Evolutionary conservation across 1,139 yeast genomes (phyloP).

Genomic region (Fermentozyma sake): DNA sequence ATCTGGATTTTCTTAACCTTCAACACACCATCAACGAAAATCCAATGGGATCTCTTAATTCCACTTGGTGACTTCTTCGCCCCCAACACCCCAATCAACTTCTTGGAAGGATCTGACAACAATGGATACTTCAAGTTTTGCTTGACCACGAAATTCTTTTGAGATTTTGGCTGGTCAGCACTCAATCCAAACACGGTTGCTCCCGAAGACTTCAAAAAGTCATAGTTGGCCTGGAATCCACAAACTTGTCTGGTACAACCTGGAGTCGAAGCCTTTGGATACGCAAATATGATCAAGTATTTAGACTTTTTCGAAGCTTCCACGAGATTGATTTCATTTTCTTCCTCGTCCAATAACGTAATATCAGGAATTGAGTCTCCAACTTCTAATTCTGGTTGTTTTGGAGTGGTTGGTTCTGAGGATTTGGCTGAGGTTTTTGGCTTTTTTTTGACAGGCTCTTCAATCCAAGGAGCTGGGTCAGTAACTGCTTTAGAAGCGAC

Average conservation of each 20-base stretch:
- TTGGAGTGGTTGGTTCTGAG: slow-evolving; percentile 10
- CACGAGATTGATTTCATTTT: slow-evolving; percentile 47
- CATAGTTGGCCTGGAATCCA: slow-evolving; percentile 72
- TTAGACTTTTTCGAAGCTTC: slow-evolving; percentile 45
- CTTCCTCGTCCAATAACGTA: slow-evolving; percentile 62
- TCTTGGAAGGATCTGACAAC: slow-evolving; percentile 69
- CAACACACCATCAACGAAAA: slow-evolving; percentile 74
- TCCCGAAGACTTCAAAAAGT: slow-evolving; percentile 49
- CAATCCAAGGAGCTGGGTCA: slow-evolving; percentile 7
- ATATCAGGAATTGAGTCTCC: slow-evolving; percentile 74
- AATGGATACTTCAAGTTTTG: slow-evolving; percentile 70
- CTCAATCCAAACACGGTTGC: slow-evolving; percentile 61
- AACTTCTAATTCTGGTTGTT: slow-evolving; percentile 33
- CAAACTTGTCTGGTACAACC: slow-evolving; percentile 94
- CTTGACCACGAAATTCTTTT: slow-evolving; percentile 68
- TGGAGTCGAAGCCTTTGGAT: slow-evolving; percentile 92
- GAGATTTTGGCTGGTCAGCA: slow-evolving; percentile 72
- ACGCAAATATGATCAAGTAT: slow-evolving; percentile 64
- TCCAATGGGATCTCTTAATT: slow-evolving; percentile 83
- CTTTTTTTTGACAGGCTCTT: slow-evolving; percentile 18
- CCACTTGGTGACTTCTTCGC: slow-evolving; percentile 81
- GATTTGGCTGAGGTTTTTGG: slow-evolving; percentile 10
- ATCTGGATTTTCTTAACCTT: slow-evolving; percentile 60
- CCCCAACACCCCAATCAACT: slow-evolving; percentile 70
- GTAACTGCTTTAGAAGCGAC: slow-evolving; percentile 19